Evolutionary conservation across 2,329 filamentous ascomycete species (phyloP), one percentile per base, ranked within the genome.

Genomic region (Bertia moriformis): DNA sequence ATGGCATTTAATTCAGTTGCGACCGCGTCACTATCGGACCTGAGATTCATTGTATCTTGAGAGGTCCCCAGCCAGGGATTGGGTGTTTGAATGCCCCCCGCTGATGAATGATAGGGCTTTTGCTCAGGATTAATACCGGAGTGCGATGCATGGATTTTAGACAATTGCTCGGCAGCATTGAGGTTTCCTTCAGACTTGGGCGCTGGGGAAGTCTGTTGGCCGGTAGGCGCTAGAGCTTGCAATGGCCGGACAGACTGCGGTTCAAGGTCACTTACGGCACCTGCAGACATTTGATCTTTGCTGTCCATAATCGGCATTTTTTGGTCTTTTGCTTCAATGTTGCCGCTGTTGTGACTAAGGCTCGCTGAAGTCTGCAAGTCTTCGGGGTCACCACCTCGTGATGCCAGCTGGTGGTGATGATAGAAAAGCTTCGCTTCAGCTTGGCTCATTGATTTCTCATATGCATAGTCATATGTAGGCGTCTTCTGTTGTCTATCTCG

Each of bases 1-100:
- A 98, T 95, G 15, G 76, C 71, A 49, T 74, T 77, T 46, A 98
- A 64, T 59, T 98, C 91, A 2, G 82, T 70, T 2, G 85, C 86
- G 47, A 96, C 32, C 10, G 32, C 15, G 15, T 18, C 32, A n/a
- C 24, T 29, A n/a, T n/a, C 24, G 10, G 24, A 10, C n/a, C n/a
- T n/a, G 10, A 29, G 10, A 29, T 29, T 29, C 24, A 29, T 29
- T 10, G 24, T n/a, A n/a, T n/a, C n/a, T n/a, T n/a, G n/a, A n/a
- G n/a, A n/a, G n/a, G n/a, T n/a, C n/a, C n/a, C n/a, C n/a, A n/a
- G n/a, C n/a, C n/a, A n/a, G n/a, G n/a, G n/a, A n/a, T n/a, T n/a
- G n/a, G n/a, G n/a, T 10, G 10, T 29, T 29, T 29, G 10, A n/a
- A 29, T 29, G 7, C 32, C 32, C 10, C 32, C 32, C n/a, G 24